Evolutionary conservation across 192 early-diverging fungal genomes (phyloP).

Genomic region (Rhizophlyctis rosea): DNA sequence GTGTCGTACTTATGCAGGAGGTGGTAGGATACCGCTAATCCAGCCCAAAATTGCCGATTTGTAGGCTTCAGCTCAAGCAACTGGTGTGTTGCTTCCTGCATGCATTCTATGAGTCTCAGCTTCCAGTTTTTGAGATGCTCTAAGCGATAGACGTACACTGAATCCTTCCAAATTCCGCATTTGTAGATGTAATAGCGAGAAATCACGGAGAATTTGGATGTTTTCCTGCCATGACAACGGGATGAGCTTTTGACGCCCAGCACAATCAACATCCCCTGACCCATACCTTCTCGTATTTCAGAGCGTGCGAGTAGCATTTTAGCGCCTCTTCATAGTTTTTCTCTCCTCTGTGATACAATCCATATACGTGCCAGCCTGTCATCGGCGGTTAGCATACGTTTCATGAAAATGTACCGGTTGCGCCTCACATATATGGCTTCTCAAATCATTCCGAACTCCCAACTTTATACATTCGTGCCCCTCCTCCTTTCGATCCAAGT

Average conservation of each 20-base stretch:
- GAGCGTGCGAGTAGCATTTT: conserved; percentile 86
- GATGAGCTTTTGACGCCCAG: conserved; percentile 7
- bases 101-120: too few relatives aligned
- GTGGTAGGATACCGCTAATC: conserved; percentile 81
- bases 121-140: too few relatives aligned
- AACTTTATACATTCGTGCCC: conserved; percentile 82
- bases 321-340: conserved; percentile 90
- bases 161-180: conserved; percentile 82
- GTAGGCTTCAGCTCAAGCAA: conserved; percentile 69
- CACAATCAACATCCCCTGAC: not conserved
- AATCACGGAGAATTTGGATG: conserved; percentile 88
- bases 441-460: conserved; percentile 76
- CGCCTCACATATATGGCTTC: conserved; percentile 79
- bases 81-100: conserved; percentile 61
- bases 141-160: conserved; percentile 51
- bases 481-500: conserved; percentile 90
- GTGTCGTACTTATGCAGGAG: conserved; percentile 70
- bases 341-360: conserved; percentile 86
- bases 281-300: conserved; percentile 73
- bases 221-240: conserved; percentile 69
- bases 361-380: conserved; percentile 93
- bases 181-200: conserved; percentile 81
- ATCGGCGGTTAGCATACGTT: not conserved
- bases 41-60: conserved; percentile 78
- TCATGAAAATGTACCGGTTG: not conserved